Percentiles rank a stretch among this genome's conserved stretches.
Evolutionary conservation across 78 protist genomes (phyloP).

Genomic region (Dictyostelium purpureum): DNA sequence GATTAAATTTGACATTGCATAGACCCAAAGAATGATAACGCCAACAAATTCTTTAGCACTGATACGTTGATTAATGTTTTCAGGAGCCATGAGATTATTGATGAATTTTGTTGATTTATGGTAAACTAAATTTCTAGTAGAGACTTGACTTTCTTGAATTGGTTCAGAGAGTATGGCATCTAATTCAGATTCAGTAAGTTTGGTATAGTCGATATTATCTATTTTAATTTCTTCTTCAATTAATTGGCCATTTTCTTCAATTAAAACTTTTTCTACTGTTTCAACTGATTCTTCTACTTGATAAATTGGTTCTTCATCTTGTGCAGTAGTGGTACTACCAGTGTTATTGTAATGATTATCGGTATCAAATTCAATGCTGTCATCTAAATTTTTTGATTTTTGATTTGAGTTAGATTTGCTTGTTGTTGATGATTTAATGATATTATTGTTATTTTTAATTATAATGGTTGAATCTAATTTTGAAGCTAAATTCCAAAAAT

Average conservation of each 20-base stretch:
- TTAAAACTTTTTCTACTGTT: not conserved
- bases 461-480: not conserved
- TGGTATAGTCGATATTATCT: constrained; percentile 25
- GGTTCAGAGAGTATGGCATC: constrained; percentile 50
- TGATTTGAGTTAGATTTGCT: too few species aligned
- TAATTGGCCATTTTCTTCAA: constrained; percentile 11
- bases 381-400: not conserved
- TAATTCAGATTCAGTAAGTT: constrained; percentile 27
- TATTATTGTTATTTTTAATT: not conserved
- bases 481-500: constrained; percentile 17
- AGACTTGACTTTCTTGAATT: not conserved
- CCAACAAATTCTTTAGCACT: constrained; percentile 37
- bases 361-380: not conserved
- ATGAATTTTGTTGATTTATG: constrained; percentile 35
- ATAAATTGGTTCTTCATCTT: not conserved
- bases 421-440: not conserved
- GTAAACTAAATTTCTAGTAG: constrained; percentile 10
- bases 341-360: not conserved
- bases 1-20: constrained; percentile 19
- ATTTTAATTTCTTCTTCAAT: not conserved
- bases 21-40: not conserved
- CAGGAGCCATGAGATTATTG: constrained; percentile 54
- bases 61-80: constrained; percentile 4
- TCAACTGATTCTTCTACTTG: not conserved
- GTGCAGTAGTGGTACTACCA: not conserved